Conservation (phyloP, 345 rosid genomes). For the Bretschneidera sinensis region DNA sequence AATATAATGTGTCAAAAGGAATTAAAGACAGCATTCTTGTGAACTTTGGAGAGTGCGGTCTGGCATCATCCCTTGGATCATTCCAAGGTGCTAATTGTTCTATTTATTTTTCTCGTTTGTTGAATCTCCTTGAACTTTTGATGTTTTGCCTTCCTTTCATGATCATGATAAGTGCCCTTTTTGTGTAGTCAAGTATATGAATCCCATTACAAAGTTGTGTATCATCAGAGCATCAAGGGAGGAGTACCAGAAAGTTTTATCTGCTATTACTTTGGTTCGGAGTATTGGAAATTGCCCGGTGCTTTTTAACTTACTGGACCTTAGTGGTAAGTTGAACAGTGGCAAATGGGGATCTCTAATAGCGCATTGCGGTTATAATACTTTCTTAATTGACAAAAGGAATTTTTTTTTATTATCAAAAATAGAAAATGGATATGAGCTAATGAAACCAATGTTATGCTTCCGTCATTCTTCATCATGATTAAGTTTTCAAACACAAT, state of each 20-base stretch:
- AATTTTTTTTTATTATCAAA: neutral
- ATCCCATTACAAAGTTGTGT: slow-evolving; percentile 65
- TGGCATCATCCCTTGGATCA: slow-evolving; percentile 63
- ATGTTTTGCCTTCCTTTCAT: too few species aligned
- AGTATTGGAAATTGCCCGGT: slow-evolving; percentile 61
- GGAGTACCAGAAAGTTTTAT: slow-evolving; percentile 67
- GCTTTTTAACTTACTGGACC: slow-evolving; percentile 59
- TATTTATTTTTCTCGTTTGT: neutral
- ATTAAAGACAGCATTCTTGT: slow-evolving; percentile 59
- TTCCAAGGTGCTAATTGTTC: slow-evolving; percentile 33
- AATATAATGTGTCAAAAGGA: slow-evolving; percentile 51
- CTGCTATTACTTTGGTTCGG: slow-evolving; percentile 66
- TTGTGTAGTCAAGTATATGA: slow-evolving; percentile 60
- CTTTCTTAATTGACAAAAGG: too few species aligned
- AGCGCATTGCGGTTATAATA: neutral
- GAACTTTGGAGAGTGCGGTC: slow-evolving; percentile 78
- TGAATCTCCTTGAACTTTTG: neutral
- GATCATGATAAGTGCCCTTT: too few species aligned
- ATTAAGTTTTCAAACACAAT: too few species aligned
- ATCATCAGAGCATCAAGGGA: slow-evolving; percentile 72
- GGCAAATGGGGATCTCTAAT: neutral
- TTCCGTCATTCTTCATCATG: too few species aligned
- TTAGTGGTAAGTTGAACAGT: slow-evolving; percentile 47
- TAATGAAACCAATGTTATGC: neutral
- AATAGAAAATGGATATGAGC: too few species aligned